A percentile compares a stretch with the other conserved stretches of the same genome.
phyloP scores from a whole-genome alignment of 83 land plant species.

The Picea abies region DNA sequence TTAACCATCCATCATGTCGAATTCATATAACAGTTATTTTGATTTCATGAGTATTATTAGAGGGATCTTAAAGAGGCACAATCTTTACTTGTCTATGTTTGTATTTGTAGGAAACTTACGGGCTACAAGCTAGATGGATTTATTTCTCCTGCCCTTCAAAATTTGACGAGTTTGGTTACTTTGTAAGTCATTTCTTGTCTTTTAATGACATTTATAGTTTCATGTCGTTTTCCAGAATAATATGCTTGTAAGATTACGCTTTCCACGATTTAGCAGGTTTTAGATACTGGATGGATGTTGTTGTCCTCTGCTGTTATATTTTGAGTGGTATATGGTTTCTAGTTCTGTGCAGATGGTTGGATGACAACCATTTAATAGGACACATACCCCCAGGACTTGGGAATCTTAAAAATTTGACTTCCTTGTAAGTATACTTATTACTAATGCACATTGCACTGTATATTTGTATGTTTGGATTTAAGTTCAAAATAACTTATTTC shows the following conservation, averaged over 20 bases:
- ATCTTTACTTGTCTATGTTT: too few species aligned
- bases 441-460: neutral
- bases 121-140: conserved; percentile 14
- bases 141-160: conserved; percentile 15
- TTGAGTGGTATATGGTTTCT: conserved; percentile 20
- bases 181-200: conserved; percentile 9
- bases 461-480: neutral
- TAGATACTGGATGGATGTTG: neutral
- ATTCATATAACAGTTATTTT: too few species aligned
- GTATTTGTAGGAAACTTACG: conserved; percentile 5
- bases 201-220: neutral
- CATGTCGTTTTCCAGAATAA: neutral
- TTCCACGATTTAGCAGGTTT: neutral
- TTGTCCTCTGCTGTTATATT: conserved; percentile 18
- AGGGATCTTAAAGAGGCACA: too few species aligned
- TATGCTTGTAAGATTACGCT: neutral
- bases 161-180: conserved; percentile 13
- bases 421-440: neutral
- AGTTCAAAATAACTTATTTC: neutral
- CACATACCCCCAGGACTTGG: conserved; percentile 12
- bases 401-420: conserved; percentile 13
- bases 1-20: too few species aligned
- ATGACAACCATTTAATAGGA: conserved; percentile 19
- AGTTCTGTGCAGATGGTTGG: conserved; percentile 21
- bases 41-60: too few species aligned